These are phyloP conservation scores for Blastomyces emzantsi DNA, from an alignment of 2,329 filamentous ascomycete genomes.

Conservation along the genomic window DNA sequence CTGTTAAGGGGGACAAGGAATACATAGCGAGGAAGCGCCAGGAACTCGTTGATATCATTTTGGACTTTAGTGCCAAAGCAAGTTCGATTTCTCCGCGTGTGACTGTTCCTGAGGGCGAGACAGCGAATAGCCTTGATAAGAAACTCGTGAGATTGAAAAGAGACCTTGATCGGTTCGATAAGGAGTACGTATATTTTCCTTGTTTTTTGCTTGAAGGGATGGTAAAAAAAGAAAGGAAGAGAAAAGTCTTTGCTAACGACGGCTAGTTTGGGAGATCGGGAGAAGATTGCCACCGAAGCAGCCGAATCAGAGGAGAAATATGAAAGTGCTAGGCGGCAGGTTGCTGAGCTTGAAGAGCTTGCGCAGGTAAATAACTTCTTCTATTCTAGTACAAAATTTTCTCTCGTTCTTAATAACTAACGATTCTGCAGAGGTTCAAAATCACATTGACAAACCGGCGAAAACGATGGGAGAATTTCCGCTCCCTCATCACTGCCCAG, in stretches of 20 bases:
- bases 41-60: conserved; percentile 41
- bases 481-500: conserved; percentile 73
- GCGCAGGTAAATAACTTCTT: conserved; percentile 29
- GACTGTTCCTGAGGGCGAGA: conserved; percentile 56
- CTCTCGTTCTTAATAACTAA: not conserved
- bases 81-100: conserved; percentile 49
- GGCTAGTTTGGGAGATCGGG: conserved; percentile 52
- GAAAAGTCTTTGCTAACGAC: not conserved
- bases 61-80: conserved; percentile 49
- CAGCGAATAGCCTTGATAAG: conserved; percentile 42
- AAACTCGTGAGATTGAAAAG: conserved; percentile 45
- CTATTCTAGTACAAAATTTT: conserved; percentile 10
- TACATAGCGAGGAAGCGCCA: conserved; percentile 43
- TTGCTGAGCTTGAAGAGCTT: conserved; percentile 31
- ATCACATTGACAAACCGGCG: conserved; percentile 60
- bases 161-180: conserved; percentile 51
- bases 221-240: not conserved
- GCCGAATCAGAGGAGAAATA: conserved; percentile 30
- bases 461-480: conserved; percentile 70
- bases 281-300: conserved; percentile 51
- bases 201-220: not conserved
- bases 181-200: conserved; percentile 30
- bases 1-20: conserved; percentile 40
- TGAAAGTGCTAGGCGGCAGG: conserved; percentile 29
- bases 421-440: conserved; percentile 40